Evolutionary conservation across 805 yeast species (phyloP).

Genomic region (Sugiyamaella smithiae): DNA sequence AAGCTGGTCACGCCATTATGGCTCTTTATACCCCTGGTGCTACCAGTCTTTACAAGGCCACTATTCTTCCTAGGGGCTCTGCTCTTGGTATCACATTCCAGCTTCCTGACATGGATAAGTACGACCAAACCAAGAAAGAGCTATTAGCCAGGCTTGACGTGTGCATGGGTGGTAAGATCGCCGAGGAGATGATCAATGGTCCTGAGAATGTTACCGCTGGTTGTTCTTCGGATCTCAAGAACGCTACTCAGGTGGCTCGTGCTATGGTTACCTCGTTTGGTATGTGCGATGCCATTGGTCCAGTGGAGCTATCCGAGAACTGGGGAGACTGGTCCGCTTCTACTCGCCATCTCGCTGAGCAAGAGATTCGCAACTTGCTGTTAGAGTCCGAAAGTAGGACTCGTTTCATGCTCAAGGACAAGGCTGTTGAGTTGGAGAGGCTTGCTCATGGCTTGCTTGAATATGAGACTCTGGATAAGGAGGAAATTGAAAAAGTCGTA

Average conservation of each 20-base stretch:
- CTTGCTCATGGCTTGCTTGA: conserved; percentile 91
- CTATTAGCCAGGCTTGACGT: conserved; percentile 91
- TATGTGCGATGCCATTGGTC: conserved; percentile 92
- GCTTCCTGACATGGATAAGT: conserved; percentile 97
- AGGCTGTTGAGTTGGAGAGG: conserved; percentile 69
- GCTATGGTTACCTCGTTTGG: conserved; percentile 98
- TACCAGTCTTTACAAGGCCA: conserved; percentile 92
- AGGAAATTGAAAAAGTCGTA: conserved; percentile 84
- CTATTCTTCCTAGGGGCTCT: conserved; percentile 93
- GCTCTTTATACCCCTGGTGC: conserved; percentile 95
- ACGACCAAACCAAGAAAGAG: conserved; percentile 85
- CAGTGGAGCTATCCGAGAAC: conserved; percentile 80
- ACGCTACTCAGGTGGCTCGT: conserved; percentile 89
- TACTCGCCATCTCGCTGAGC: conserved; percentile 85
- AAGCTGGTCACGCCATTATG: conserved; percentile 99
- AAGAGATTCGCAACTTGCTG: conserved; percentile 77
- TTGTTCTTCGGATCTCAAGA: conserved; percentile 85
- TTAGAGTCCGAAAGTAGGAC: conserved; percentile 79
- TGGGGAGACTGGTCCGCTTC: conserved; percentile 96
- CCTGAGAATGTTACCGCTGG: conserved; percentile 92
- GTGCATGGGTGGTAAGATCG: conserved; percentile 98
- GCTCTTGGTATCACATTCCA: conserved; percentile 97
- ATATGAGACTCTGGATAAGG: conserved; percentile 89
- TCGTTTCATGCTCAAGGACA: conserved; percentile 58
- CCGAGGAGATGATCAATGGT: conserved; percentile 92